phyloP scores from a whole-genome alignment of 306 rosid genomes.

The Sophora flavescens region DNA sequence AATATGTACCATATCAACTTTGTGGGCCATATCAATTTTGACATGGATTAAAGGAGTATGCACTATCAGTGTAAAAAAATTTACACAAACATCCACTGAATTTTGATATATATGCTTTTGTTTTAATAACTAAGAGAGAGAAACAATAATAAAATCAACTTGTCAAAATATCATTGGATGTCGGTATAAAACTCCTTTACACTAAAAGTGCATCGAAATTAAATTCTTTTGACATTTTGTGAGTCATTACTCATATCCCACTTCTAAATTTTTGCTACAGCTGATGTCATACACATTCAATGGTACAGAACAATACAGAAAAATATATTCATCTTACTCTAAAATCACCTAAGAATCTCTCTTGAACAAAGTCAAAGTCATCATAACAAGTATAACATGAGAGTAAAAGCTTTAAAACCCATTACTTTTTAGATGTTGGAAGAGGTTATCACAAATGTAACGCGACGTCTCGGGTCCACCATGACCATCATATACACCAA shows the following conservation, averaged over 20 bases:
- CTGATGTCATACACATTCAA: slow-evolving; percentile 27
- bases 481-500: slow-evolving; percentile 92
- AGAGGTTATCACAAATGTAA: slow-evolving; percentile 76
- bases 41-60: no score
- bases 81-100: no score
- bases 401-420: neutral
- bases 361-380: neutral
- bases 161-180: no score
- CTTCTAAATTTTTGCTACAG: neutral
- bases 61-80: no score
- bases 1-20: slow-evolving; percentile 30
- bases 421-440: slow-evolving; percentile 81
- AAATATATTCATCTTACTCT: neutral
- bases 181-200: no score
- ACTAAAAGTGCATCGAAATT: no score
- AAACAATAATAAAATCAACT: no score
- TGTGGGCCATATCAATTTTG: neutral
- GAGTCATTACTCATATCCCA: neutral
- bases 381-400: neutral
- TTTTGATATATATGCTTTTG: no score
- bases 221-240: no score
- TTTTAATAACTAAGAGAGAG: no score
- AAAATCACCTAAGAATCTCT: slow-evolving; percentile 19
- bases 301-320: neutral
- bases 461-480: slow-evolving; percentile 98